Base-by-base conservation (phyloP, 331 rosid species). In the Rosa hybrid region DNA sequence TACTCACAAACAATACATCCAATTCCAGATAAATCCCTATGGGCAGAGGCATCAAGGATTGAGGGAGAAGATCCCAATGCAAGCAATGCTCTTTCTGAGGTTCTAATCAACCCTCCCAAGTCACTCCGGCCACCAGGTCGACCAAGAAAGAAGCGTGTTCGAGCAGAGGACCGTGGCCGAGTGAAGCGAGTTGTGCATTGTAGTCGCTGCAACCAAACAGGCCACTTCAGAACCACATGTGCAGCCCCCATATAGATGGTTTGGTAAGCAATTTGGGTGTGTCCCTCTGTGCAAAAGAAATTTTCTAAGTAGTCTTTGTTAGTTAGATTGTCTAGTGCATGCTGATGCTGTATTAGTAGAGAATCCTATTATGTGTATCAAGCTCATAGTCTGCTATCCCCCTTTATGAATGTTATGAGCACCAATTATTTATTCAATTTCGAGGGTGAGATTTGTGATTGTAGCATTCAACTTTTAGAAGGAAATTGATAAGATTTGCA, bases 141-240 rank as follows among this genome's bases (percentile, higher is more conserved):
- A n/a, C 97, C 98, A 7, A 84, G 98, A 80, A 94, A 92, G 90
- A 94, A 92, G 76, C 81, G 97, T 71, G 98, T 92, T 41, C 89
- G 98, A 54, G 98, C 97, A 0, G 98, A 94, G 86, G 98, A 94
- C 63, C 95, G 96, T 2, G 97, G 97, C n/a, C 97, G 96, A 4
- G 90, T 86, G 63, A 94, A 92, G 84, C 87, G 97, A 12, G 96
- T 92, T 27, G 98, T 94, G 90, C 98, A 94, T 81, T 94, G 98
- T 74, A 94, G 98, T 81, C 96, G 96, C 18, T 94, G 98, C 91
- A 94, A 94, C 81, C 98, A 91, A 79, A 92, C 94, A 21, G 96
- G 97, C 39, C 98, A 94, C 82, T 94, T 94, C 81, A 94, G 97
- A 87, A 94, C 97, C 16, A 94, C 98, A 51, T 94, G 98, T 82